Evolutionary conservation across 805 yeast species (phyloP).

Genomic region (Saccharomycopsis vini): DNA sequence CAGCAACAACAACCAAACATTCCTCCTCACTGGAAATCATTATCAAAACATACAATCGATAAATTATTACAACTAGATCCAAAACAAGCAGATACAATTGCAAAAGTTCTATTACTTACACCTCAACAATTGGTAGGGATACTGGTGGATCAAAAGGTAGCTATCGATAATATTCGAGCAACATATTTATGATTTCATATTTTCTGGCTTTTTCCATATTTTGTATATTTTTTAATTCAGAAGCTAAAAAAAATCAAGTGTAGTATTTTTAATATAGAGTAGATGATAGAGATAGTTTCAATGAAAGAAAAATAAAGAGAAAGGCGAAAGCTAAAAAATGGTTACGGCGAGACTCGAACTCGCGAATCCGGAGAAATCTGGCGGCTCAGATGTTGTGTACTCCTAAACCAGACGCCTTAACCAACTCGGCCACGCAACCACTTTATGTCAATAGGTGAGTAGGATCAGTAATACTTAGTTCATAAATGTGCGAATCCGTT

Average conservation of each 20-base stretch:
- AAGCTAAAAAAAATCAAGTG: background rate
- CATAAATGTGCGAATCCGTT: no score
- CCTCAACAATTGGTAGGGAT: conserved; percentile 6
- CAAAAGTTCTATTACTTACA: conserved; percentile 10
- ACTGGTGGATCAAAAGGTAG: conserved; percentile 14
- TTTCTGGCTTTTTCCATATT: background rate
- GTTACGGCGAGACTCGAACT: conserved; percentile 17
- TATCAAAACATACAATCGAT: conserved; percentile 6
- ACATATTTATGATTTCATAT: conserved; percentile 9
- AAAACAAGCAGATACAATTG: conserved; percentile 15
- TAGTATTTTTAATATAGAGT: background rate
- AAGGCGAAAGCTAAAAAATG: conserved; percentile 7
- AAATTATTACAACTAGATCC: conserved; percentile 10
- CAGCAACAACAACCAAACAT: conserved; percentile 28
- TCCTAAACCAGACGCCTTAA: conserved; percentile 18
- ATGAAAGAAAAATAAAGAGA: background rate
- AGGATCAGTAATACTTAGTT: no score
- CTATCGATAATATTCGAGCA: conserved; percentile 10
- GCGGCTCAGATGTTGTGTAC: background rate
- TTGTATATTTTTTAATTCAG: background rate
- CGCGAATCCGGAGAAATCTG: conserved; percentile 17
- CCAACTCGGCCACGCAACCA: conserved; percentile 18
- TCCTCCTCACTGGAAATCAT: conserved; percentile 14
- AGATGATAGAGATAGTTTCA: background rate
- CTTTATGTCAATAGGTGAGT: no score